Percentiles rank a stretch among this genome's conserved stretches.
Conservation (phyloP, 1,284 basidiomycete genomes). For the Leccinum solheimii region DNA sequence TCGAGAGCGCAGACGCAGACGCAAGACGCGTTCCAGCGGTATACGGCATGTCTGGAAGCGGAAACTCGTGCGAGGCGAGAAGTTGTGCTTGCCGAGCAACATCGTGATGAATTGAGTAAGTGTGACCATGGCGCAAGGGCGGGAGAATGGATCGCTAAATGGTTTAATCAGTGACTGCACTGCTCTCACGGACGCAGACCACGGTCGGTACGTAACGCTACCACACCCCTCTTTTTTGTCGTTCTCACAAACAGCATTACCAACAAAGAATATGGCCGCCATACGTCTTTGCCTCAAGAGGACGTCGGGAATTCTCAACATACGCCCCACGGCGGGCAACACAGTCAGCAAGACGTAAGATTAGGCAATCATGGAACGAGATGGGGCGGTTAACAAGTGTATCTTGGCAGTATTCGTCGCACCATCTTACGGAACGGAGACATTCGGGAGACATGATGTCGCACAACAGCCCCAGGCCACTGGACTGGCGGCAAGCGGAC, state of each 20-base stretch:
- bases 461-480: slow-evolving; percentile 43
- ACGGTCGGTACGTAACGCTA: slow-evolving; percentile 34
- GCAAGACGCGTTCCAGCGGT: slow-evolving; percentile 68
- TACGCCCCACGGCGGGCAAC: slow-evolving; percentile 29
- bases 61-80: slow-evolving; percentile 66
- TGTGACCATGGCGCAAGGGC: slow-evolving; percentile 5
- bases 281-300: slow-evolving; percentile 33
- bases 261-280: slow-evolving; percentile 35
- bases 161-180: slow-evolving; percentile 45
- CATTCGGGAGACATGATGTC: slow-evolving; percentile 36
- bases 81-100: slow-evolving; percentile 62
- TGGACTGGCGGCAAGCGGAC: slow-evolving; percentile 55
- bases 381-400: slow-evolving; percentile 23
- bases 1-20: slow-evolving; percentile 66
- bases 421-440: slow-evolving; percentile 36
- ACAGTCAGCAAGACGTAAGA: slow-evolving; percentile 38
- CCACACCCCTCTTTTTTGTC: slow-evolving; percentile 5
- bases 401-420: slow-evolving; percentile 33
- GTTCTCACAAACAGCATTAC: slow-evolving; percentile 24
- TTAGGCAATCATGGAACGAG: slow-evolving; percentile 17
- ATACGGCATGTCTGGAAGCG: slow-evolving; percentile 65
- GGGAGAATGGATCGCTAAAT: slow-evolving; percentile 20
- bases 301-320: slow-evolving; percentile 35
- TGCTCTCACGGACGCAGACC: slow-evolving; percentile 52
- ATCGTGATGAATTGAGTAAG: slow-evolving; percentile 68